Evolutionary conservation across 352 stramenopile species (phyloP).

Genomic region (Pythium dissotocum): DNA sequence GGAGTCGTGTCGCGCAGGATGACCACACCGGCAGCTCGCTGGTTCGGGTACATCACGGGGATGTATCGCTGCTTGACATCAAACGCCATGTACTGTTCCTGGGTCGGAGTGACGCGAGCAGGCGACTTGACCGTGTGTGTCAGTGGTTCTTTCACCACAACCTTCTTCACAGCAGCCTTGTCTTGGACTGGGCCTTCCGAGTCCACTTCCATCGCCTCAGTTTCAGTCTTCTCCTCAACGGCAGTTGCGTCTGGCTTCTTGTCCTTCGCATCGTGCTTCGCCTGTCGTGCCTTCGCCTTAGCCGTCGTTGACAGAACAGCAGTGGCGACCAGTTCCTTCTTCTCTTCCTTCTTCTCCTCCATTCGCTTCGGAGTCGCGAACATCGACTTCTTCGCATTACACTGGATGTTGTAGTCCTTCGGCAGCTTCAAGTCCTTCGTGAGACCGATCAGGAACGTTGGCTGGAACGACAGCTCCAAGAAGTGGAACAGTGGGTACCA

Average conservation of each 20-base stretch:
- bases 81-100: conserved; percentile 91
- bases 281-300: conserved; percentile 94
- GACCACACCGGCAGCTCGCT: conserved; percentile 90
- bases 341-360: conserved; percentile 99
- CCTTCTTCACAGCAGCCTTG: conserved; percentile 50
- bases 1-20: conserved; percentile 95
- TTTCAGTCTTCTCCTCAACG: conserved; percentile 47
- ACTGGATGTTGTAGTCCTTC: conserved; percentile 92
- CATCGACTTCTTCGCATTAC: conserved; percentile 92
- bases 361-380: conserved; percentile 98
- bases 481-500: conserved; percentile 99
- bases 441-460: conserved; percentile 95
- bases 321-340: conserved; percentile 98
- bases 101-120: conserved; percentile 91
- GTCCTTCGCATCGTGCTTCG: conserved; percentile 91
- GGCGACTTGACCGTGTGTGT: conserved; percentile 94
- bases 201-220: conserved; percentile 76
- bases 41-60: conserved; percentile 65
- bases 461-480: conserved; percentile 95
- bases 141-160: conserved; percentile 90
- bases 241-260: conserved; percentile 50
- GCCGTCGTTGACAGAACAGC: conserved; percentile 97
- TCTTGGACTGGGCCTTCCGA: conserved; percentile 39
- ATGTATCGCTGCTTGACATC: conserved; percentile 93
- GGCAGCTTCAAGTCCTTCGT: conserved; percentile 99